Conservation (phyloP, 805 yeast genomes). For the Lachancea sp. region DNA sequence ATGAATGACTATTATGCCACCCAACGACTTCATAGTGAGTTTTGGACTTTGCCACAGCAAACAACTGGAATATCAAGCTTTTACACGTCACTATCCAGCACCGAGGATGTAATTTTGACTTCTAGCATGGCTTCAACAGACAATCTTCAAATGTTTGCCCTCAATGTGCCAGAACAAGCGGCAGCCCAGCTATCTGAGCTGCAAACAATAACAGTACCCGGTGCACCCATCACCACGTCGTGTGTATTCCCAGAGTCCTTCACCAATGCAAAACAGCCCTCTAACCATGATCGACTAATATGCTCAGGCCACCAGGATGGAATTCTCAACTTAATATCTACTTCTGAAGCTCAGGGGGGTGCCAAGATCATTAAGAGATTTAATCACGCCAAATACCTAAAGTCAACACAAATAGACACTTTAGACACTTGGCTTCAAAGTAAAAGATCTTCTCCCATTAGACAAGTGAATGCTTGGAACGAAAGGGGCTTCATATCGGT, state of each 20-base stretch:
- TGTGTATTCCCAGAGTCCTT: constrained; percentile 12
- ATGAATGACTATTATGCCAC: constrained; percentile 27
- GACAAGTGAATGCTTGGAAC: constrained; percentile 17
- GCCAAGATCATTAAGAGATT: constrained; percentile 76
- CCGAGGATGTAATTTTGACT: constrained; percentile 15
- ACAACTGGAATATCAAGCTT: constrained; percentile 13
- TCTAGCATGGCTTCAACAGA: constrained; percentile 15
- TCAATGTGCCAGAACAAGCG: not conserved
- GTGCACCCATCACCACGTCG: constrained; percentile 16
- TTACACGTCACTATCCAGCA: constrained; percentile 12
- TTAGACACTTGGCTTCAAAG: constrained; percentile 16
- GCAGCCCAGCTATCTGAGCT: constrained; percentile 14
- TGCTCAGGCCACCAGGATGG: constrained; percentile 79
- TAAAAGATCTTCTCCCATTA: constrained; percentile 17
- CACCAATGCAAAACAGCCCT: constrained; percentile 7
- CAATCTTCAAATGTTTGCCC: constrained; percentile 18
- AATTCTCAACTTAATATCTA: constrained; percentile 58
- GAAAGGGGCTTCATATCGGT: constrained; percentile 45
- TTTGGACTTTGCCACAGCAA: constrained; percentile 16
- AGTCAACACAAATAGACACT: constrained; percentile 14
- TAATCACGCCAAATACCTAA: constrained; percentile 66
- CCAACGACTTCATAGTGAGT: constrained; percentile 23
- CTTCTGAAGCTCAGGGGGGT: constrained; percentile 41
- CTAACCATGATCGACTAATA: constrained; percentile 24
- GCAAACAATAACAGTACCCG: constrained; percentile 26